Evolutionary conservation across 495 filamentous ascomycete genomes (phyloP).

Genomic region (Neurospora sp.): DNA sequence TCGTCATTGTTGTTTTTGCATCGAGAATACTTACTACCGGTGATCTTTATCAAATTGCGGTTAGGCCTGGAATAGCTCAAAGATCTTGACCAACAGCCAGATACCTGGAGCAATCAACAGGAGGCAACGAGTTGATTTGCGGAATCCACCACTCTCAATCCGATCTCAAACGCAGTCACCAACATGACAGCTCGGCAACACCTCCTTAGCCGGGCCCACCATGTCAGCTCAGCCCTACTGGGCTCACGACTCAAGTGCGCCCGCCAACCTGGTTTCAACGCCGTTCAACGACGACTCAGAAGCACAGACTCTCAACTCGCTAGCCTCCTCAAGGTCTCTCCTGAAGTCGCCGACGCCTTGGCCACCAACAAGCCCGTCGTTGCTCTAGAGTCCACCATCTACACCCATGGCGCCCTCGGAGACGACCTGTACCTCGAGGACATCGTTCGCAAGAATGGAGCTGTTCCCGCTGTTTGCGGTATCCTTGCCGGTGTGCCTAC

Average conservation of each 20-base stretch:
- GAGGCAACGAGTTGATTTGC: neutral
- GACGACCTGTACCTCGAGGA: constrained; percentile 74
- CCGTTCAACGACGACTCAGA: neutral
- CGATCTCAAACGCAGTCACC: neutral
- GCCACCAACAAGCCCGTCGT: constrained; percentile 68
- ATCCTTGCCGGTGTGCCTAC: constrained; percentile 70
- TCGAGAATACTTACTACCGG: neutral
- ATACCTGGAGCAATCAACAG: neutral
- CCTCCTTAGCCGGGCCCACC: neutral
- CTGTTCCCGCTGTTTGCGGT: constrained; percentile 85
- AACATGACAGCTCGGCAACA: neutral
- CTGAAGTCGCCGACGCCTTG: constrained; percentile 72
- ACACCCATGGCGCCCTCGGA: constrained; percentile 66
- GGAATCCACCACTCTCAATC: neutral
- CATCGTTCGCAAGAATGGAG: constrained; percentile 69
- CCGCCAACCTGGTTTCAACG: neutral
- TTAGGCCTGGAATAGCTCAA: neutral
- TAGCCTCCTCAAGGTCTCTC: constrained; percentile 61
- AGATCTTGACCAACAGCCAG: neutral
- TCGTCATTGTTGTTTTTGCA: neutral
- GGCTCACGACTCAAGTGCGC: neutral
- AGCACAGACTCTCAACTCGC: constrained; percentile 23
- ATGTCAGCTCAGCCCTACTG: neutral
- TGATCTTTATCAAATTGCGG: neutral
- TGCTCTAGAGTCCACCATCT: constrained; percentile 84